phyloP scores from a whole-genome alignment of 108 stramenopile species.

The Nitzschia sp. region DNA sequence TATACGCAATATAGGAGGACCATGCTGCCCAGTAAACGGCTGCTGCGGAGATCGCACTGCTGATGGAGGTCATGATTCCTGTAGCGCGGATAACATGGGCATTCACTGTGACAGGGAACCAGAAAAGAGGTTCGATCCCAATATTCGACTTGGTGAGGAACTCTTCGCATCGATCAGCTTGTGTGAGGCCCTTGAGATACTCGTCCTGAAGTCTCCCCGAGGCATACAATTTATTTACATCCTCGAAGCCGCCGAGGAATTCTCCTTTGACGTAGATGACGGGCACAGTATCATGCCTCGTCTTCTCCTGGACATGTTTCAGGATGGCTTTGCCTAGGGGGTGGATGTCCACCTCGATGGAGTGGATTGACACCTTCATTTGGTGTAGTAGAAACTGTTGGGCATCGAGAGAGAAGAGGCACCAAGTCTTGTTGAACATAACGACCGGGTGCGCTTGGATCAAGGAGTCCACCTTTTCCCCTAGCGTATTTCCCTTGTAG shows the following conservation, averaged over 20 bases:
- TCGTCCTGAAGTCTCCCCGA: constrained; percentile 12
- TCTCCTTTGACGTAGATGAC: constrained; percentile 52
- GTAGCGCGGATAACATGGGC: constrained; percentile 36
- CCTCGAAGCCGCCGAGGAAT: constrained; percentile 44
- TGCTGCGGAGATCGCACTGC: constrained; percentile 22
- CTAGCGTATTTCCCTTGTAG: constrained; percentile 16
- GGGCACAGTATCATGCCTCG: constrained; percentile 37
- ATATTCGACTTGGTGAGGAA: constrained; percentile 5
- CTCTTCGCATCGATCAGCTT: constrained; percentile 4
- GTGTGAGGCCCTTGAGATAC: constrained; percentile 7
- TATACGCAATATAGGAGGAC: constrained; percentile 32
- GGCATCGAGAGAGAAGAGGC: constrained; percentile 46
- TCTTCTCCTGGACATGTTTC: background rate
- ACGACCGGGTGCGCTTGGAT: constrained; percentile 26
- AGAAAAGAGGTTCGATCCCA: constrained; percentile 22
- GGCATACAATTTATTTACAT: constrained; percentile 25
- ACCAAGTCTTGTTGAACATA: constrained; percentile 40
- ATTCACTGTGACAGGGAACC: constrained; percentile 43
- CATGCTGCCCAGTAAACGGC: constrained; percentile 12
- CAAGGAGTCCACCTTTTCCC: constrained; percentile 20
- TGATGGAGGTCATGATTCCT: constrained; percentile 18
- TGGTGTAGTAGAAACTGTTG: constrained; percentile 30
- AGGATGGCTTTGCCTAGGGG: constrained; percentile 19
- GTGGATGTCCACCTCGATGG: constrained; percentile 25
- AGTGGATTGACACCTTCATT: constrained; percentile 25